Conservation (phyloP, 768 basidiomycete genomes). For the Imleria badia region DNA sequence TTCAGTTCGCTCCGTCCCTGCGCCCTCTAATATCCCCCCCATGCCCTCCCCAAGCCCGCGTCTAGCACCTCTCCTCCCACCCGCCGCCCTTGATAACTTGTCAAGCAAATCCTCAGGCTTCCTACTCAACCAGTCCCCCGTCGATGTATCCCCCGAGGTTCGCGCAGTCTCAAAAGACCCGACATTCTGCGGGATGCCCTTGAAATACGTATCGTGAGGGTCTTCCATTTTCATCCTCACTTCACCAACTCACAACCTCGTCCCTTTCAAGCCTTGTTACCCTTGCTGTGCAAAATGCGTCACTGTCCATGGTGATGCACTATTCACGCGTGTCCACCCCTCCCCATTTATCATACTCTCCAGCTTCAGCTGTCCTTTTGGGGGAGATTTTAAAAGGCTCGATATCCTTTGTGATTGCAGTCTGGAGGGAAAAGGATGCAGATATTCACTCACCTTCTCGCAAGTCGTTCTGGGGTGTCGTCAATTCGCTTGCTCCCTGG, state of each 20-base stretch:
- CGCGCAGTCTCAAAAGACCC: conserved; percentile 36
- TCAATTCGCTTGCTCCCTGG: conserved; percentile 44
- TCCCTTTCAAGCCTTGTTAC: conserved; percentile 60
- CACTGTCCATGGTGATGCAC: conserved; percentile 97
- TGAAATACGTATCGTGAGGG: conserved; percentile 82
- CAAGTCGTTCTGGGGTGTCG: conserved; percentile 37
- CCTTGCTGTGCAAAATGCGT: conserved; percentile 92
- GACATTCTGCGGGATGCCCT: conserved; percentile 65
- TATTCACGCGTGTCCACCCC: conserved; percentile 92
- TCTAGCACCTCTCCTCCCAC: conserved; percentile 51
- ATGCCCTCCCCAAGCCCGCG: conserved; percentile 37
- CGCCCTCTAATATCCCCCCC: conserved; percentile 30
- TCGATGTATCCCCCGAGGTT: conserved; percentile 33
- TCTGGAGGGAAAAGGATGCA: conserved; percentile 47
- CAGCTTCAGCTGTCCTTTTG: conserved; percentile 90
- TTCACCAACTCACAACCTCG: conserved; percentile 7
- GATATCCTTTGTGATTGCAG: conserved; percentile 90
- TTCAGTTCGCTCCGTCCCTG: conserved; percentile 53
- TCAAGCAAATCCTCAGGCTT: conserved; percentile 40
- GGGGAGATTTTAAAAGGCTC: conserved; percentile 93
- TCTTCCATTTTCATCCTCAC: not conserved
- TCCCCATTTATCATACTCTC: conserved; percentile 79
- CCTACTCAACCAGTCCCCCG: conserved; percentile 35
- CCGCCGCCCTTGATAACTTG: conserved; percentile 42
- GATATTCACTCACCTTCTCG: conserved; percentile 43